phyloP scores from a whole-genome alignment of 352 stramenopile species.

The Aphanomyces stellatus region DNA sequence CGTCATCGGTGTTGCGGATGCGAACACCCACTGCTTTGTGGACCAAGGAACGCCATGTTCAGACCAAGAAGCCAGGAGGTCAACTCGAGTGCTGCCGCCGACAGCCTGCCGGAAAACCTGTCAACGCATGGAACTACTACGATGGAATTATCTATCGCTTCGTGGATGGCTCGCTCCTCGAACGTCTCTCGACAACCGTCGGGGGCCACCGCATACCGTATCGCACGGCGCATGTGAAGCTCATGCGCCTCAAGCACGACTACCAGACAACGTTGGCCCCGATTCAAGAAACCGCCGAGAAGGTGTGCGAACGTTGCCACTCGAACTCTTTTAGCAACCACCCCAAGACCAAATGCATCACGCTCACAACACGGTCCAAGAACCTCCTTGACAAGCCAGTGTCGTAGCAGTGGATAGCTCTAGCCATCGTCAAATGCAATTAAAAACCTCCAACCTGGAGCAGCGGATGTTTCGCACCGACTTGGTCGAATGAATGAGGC shows the following conservation, averaged over 20 bases:
- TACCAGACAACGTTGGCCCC: background rate
- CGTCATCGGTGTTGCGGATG: no score
- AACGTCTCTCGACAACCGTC: background rate
- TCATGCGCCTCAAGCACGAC: background rate
- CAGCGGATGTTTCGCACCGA: no score
- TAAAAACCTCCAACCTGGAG: no score
- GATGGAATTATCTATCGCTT: constrained; percentile 6
- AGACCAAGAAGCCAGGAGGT: background rate
- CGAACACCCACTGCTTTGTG: no score
- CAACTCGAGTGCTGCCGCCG: background rate
- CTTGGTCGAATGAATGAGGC: no score
- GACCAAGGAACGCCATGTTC: no score
- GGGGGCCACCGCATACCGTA: background rate
- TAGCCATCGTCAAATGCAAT: no score
- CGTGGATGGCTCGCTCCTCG: background rate
- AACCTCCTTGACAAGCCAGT: no score
- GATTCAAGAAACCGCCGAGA: background rate
- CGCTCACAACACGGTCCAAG: background rate
- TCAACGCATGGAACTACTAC: background rate
- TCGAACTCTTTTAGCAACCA: background rate
- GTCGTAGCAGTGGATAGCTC: no score
- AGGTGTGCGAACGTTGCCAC: background rate
- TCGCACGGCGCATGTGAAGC: background rate
- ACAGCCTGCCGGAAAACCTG: background rate
- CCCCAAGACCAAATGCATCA: constrained; percentile 7